phyloP scores from a whole-genome alignment of 225 moss, liverwort and hornwort genomes.

The Marchantia polymorpha region DNA sequence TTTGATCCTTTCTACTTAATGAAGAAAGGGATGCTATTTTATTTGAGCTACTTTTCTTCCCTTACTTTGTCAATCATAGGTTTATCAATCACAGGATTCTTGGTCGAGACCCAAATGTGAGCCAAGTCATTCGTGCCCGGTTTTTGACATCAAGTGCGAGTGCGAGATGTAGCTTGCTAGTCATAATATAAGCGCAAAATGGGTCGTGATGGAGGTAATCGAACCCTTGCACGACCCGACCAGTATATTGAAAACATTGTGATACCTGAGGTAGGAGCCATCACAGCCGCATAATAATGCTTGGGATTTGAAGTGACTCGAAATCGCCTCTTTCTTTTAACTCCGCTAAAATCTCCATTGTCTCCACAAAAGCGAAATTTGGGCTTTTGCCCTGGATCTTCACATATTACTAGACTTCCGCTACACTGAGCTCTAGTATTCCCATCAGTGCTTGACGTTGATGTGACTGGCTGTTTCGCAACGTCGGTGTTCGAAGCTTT shows the following conservation, averaged over 20 bases:
- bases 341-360: slow-evolving; percentile 10
- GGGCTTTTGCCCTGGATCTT: slow-evolving; percentile 15
- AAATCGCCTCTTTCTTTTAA: slow-evolving; percentile 23
- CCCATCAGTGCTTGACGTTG: slow-evolving; percentile 17
- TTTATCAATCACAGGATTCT: too few relatives aligned
- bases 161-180: too few relatives aligned
- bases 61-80: too few relatives aligned
- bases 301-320: slow-evolving; percentile 20
- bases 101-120: too few relatives aligned
- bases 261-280: not conserved
- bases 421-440: slow-evolving; percentile 16
- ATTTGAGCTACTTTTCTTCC: too few relatives aligned
- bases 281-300: not conserved
- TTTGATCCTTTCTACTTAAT: too few relatives aligned
- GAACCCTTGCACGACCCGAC: too few relatives aligned
- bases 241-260: not conserved
- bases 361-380: slow-evolving; percentile 16
- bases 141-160: too few relatives aligned
- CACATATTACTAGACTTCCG: slow-evolving; percentile 20
- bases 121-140: too few relatives aligned
- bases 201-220: too few relatives aligned
- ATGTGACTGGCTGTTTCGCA: slow-evolving; percentile 7
- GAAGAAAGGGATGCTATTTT: too few relatives aligned
- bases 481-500: slow-evolving; percentile 8
- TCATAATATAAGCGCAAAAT: too few relatives aligned